Evolutionary conservation across 2,329 filamentous ascomycete species (phyloP).

Genomic region (Colletotrichum simmondsii): DNA sequence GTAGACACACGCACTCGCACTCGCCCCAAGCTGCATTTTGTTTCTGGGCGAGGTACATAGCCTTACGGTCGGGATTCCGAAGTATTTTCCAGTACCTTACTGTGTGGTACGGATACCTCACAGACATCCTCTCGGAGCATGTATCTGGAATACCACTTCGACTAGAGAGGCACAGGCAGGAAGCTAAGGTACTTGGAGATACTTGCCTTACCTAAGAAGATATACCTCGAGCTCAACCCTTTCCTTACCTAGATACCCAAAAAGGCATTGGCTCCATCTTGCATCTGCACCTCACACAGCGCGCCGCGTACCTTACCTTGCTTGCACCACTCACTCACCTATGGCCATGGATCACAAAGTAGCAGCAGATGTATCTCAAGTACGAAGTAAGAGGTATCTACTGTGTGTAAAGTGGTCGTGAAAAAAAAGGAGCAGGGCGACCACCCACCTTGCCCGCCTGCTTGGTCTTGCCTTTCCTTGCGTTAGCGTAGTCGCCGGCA

Average conservation of each 20-base stretch:
- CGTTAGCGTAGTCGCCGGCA: constrained; percentile 4
- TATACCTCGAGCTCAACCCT: too few species aligned
- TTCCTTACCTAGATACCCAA: neutral
- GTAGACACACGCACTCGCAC: neutral
- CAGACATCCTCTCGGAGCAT: too few species aligned
- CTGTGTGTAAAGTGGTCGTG: too few species aligned
- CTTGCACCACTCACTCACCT: neutral
- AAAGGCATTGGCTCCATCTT: neutral
- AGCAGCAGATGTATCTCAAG: neutral
- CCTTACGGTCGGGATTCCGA: neutral
- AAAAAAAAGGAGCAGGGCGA: neutral
- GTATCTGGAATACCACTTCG: too few species aligned
- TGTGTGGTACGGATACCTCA: too few species aligned
- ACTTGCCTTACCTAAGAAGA: neutral
- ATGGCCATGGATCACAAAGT: neutral
- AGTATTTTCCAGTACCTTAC: neutral
- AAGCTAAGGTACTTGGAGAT: neutral
- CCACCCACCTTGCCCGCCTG: neutral
- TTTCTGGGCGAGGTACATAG: neutral
- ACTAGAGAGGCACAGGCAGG: too few species aligned
- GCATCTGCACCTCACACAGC: neutral
- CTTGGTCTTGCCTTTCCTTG: neutral
- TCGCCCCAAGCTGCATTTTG: too few species aligned
- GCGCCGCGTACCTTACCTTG: neutral
- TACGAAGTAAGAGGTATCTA: too few species aligned